These are phyloP conservation scores for Parietaria judaica DNA, from an alignment of 306 rosid species.

Conservation along the genomic window DNA sequence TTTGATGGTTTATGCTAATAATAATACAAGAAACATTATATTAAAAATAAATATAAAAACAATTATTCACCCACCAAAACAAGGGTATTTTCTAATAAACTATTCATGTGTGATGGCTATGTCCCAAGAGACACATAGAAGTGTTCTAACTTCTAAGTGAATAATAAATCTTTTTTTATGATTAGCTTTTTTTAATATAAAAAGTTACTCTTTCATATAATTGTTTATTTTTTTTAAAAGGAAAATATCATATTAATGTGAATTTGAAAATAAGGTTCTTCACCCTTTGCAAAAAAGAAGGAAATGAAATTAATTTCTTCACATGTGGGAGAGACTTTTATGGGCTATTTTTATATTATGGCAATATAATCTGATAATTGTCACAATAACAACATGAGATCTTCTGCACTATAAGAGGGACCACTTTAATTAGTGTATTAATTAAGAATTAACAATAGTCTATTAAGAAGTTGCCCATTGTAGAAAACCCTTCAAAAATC, in stretches of 20 bases:
- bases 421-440: neutral
- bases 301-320: too few relatives aligned
- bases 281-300: too few relatives aligned
- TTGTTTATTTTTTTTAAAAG: neutral
- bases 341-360: too few relatives aligned
- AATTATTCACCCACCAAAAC: neutral
- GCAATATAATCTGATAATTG: too few relatives aligned
- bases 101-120: neutral
- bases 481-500: constrained; percentile 1
- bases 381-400: too few relatives aligned
- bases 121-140: neutral
- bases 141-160: too few relatives aligned
- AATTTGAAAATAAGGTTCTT: neutral
- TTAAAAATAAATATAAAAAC: neutral
- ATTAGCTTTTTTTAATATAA: constrained; percentile 3
- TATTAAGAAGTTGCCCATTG: neutral
- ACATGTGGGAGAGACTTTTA: too few relatives aligned
- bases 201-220: neutral
- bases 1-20: neutral
- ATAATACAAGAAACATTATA: neutral
- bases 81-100: neutral
- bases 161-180: neutral
- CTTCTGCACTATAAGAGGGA: neutral
- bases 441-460: neutral
- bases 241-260: neutral